Evolutionary conservation across 2,329 filamentous ascomycete genomes (phyloP), one percentile per base, ranked within the genome.

Genomic region (Penicillium oxalicum): DNA sequence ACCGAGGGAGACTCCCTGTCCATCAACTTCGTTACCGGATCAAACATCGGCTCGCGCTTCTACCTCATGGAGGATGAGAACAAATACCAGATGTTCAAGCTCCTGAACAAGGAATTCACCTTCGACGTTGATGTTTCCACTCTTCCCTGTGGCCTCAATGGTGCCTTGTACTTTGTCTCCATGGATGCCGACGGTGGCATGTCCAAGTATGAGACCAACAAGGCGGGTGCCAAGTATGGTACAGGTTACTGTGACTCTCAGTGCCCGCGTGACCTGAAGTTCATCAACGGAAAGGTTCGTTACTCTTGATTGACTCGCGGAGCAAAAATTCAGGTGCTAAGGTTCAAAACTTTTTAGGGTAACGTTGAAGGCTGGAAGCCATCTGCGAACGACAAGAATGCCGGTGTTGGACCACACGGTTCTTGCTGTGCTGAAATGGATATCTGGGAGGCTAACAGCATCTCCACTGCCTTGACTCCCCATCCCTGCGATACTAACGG

Each of bases 81-180:
- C 57, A 78, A 77, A 50, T 88, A 88, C 68, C 71, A 86, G 70
- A 76, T 78, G 62, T 83, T 87, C 70, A 76, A 80, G 50, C 73
- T 87, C 49, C 73, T 82, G 46, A 81, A 81, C 68, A 77, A 83
- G 61, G 84, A 88, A 67, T 83, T 88, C 70, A 83, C 82, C 47
- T 86, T 88, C 53, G 83, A 87, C 47, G 83, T 87, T 26, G 84
- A 88, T 63, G 79, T 86, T 39, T 86, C 83, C 36, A 77, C 78
- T 58, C 72, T 86, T 18, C 78, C 79, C 51, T 88, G 85, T 61
- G 85, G 85, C 51, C 70, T 88, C 50, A 88, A 88, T 68, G 84
- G 84, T 47, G 84, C 84, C 40, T 71, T 88, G 40, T 87, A 88
- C 71, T 75, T 86, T 37, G 73, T 79, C 12, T 71, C 77, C 59